Percentiles rank a stretch among this genome's conserved stretches.
Evolutionary conservation across 345 rosid genomes (phyloP).

Genomic region (Citrus unshiu): DNA sequence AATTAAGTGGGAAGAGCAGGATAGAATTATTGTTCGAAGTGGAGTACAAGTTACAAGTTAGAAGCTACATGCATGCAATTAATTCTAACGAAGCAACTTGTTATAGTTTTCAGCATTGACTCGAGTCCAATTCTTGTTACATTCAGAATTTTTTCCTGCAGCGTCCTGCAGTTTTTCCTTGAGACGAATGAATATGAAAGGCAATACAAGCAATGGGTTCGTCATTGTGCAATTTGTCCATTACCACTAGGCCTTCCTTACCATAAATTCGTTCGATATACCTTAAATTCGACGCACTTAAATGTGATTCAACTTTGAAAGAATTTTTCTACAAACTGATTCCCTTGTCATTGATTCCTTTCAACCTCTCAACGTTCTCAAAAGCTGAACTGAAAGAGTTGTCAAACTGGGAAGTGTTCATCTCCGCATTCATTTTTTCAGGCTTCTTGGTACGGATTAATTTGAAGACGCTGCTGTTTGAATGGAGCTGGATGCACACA

Average conservation of each 20-base stretch:
- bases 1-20: too few species aligned
- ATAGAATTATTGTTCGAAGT: too few species aligned
- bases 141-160: background rate
- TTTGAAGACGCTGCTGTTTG: background rate
- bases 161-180: background rate
- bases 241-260: too few species aligned
- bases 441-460: background rate
- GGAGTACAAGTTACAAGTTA: too few species aligned
- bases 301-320: background rate
- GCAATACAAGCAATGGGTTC: background rate
- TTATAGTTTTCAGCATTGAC: background rate
- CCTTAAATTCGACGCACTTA: background rate
- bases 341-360: background rate
- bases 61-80: too few species aligned
- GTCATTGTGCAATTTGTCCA: background rate
- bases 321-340: background rate
- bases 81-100: background rate
- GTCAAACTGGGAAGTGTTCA: background rate
- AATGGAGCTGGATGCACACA: background rate
- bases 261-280: background rate
- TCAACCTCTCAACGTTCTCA: background rate
- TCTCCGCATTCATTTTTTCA: background rate
- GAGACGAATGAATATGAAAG: background rate
- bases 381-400: background rate
- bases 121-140: background rate